Conservation (phyloP, 345 rosid genomes). For the Combretum micranthum region DNA sequence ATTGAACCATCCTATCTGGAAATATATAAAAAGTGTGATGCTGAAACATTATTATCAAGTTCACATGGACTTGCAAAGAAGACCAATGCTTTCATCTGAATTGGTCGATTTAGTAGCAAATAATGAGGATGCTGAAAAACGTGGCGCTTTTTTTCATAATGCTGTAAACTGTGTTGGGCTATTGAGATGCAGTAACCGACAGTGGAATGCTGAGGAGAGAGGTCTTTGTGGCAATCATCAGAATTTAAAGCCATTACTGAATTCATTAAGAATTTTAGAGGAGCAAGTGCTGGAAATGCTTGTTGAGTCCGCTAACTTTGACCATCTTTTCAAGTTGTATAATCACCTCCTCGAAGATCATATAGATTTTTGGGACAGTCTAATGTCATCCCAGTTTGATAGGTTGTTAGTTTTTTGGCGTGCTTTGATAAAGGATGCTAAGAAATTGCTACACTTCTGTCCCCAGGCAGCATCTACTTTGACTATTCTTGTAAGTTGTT, state of each 20-base stretch:
- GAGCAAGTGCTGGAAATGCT: constrained; percentile 39
- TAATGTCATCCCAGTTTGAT: constrained; percentile 43
- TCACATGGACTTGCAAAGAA: constrained; percentile 35
- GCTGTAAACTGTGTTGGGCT: constrained; percentile 52
- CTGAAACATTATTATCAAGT: constrained; percentile 32
- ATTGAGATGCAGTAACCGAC: constrained; percentile 59
- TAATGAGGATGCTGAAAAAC: constrained; percentile 18
- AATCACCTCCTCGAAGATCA: constrained; percentile 59
- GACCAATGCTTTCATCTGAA: constrained; percentile 59
- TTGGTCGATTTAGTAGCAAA: constrained; percentile 41
- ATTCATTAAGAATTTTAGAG: constrained; percentile 55
- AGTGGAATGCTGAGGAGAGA: constrained; percentile 60
- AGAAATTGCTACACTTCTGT: constrained; percentile 39
- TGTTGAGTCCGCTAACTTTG: constrained; percentile 43
- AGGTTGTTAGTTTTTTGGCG: constrained; percentile 46
- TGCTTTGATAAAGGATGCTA: constrained; percentile 53
- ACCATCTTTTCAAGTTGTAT: constrained; percentile 40
- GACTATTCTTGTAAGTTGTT: constrained; percentile 44
- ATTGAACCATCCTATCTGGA: constrained; percentile 74
- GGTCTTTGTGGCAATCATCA: constrained; percentile 26
- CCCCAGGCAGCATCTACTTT: constrained; percentile 37
- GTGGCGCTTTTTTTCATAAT: constrained; percentile 30
- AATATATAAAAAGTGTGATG: constrained; percentile 24
- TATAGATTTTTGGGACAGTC: constrained; percentile 55
- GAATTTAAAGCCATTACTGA: constrained; percentile 39